Percentiles rank a stretch among this genome's conserved stretches.
These are phyloP conservation scores for Coniochaeta ligniaria DNA, from an alignment of 2,329 filamentous ascomycete genomes.

Conservation along the genomic window DNA sequence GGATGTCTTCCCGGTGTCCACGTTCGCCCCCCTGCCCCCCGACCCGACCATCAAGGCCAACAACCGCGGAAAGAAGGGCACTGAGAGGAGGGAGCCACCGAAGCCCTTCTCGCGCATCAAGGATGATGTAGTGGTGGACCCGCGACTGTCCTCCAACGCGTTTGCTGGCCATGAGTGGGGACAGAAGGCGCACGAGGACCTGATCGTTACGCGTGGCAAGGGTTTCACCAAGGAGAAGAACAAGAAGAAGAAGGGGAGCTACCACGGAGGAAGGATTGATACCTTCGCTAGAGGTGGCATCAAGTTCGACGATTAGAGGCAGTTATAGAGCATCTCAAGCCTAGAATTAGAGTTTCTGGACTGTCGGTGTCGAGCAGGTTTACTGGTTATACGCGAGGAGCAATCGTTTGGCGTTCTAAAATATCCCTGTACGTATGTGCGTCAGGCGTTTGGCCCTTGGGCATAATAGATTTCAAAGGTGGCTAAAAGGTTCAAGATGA, in stretches of 20 bases:
- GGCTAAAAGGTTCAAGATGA: no score
- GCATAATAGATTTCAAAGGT: no score
- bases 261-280: constrained; percentile 84
- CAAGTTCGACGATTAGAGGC: constrained; percentile 64
- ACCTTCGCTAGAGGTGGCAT: constrained; percentile 74
- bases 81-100: constrained; percentile 43
- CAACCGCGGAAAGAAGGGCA: constrained; percentile 35
- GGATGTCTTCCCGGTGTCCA: constrained; percentile 28
- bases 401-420: neutral
- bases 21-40: constrained; percentile 45
- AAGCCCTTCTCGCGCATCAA: constrained; percentile 73
- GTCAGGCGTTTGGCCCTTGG: no score
- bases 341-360: neutral
- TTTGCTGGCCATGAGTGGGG: constrained; percentile 85
- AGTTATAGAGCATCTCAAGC: neutral
- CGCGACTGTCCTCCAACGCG: constrained; percentile 66
- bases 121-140: constrained; percentile 60
- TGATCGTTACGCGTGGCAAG: constrained; percentile 89
- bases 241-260: constrained; percentile 90
- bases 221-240: constrained; percentile 99
- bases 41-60: constrained; percentile 32
- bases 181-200: constrained; percentile 76
- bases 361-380: neutral
- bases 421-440: neutral
- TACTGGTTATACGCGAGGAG: neutral